These are phyloP conservation scores for Leishmania lainsoni DNA, from an alignment of 208 protist species.

Conservation along the genomic window DNA sequence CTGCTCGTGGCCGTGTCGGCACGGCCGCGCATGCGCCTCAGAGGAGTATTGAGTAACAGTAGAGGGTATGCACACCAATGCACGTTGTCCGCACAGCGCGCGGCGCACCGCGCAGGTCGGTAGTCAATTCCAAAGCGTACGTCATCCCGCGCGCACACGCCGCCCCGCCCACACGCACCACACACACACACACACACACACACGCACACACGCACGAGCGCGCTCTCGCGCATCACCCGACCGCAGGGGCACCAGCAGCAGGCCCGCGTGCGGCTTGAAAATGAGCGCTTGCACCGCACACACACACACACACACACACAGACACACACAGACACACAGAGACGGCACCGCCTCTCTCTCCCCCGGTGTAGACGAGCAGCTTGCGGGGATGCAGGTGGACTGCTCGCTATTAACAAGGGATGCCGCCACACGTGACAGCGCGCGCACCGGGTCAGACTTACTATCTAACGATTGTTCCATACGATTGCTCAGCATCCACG, in stretches of 20 bases:
- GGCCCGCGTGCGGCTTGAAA: constrained; percentile 30
- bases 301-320: constrained; percentile 3
- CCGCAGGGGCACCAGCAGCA: constrained; percentile 27
- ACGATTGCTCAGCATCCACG: no score
- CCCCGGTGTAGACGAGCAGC: constrained; percentile 49
- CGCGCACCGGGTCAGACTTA: constrained; percentile 68
- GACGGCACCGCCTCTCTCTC: constrained; percentile 11
- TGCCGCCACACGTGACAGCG: constrained; percentile 29
- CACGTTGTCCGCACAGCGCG: constrained; percentile 28
- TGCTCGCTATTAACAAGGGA: constrained; percentile 42
- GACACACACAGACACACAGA: background rate
- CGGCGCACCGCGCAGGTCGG: background rate
- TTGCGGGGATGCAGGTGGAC: constrained; percentile 38
- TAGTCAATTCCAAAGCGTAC: no score
- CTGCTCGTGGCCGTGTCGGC: background rate
- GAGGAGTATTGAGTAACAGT: constrained; percentile 24
- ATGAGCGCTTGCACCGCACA: constrained; percentile 23
- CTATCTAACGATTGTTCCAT: constrained; percentile 49
- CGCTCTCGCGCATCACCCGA: constrained; percentile 19
- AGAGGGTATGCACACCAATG: constrained; percentile 33
- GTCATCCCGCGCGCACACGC: background rate
- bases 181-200: constrained; percentile 7
- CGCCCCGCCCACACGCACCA: background rate
- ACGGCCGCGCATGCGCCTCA: constrained; percentile 7
- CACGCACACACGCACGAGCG: no score